phyloP scores from a whole-genome alignment of 148 eudicot species.

The Vaccinium myrtillus region DNA sequence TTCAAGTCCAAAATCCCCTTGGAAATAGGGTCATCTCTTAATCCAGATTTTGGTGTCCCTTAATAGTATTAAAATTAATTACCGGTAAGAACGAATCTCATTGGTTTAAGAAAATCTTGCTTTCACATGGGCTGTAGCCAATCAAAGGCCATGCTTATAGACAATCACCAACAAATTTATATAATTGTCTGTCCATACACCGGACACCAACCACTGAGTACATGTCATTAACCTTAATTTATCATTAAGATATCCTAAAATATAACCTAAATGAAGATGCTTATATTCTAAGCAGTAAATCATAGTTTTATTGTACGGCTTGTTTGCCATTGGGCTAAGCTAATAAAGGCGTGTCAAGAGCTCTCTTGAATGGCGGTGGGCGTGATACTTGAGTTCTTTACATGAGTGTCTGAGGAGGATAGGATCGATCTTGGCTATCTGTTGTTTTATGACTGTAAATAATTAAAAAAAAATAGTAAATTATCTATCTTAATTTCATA shows the following conservation, averaged over 20 bases:
- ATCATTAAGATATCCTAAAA: neutral
- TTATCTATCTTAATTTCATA: neutral
- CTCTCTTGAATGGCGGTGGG: conserved; percentile 18
- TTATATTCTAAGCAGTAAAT: neutral
- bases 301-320: neutral
- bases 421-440: neutral
- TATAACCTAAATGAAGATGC: neutral
- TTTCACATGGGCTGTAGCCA: conserved; percentile 53
- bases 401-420: neutral
- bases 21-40: conserved; percentile 16
- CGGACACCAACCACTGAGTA: neutral
- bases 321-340: conserved; percentile 17
- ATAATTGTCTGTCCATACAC: conserved; percentile 1
- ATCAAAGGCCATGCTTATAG: conserved; percentile 22
- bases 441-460: neutral
- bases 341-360: conserved; percentile 22
- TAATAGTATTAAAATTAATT: neutral
- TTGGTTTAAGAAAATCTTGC: conserved; percentile 37
- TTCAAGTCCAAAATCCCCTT: neutral
- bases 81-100: conserved; percentile 28
- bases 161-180: conserved; percentile 20
- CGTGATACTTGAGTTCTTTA: conserved; percentile 4
- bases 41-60: conserved; percentile 1
- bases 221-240: neutral
- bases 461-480: no score